Evolutionary conservation across 1,284 basidiomycete species (phyloP).

Genomic region (Volvariella volvacea): DNA sequence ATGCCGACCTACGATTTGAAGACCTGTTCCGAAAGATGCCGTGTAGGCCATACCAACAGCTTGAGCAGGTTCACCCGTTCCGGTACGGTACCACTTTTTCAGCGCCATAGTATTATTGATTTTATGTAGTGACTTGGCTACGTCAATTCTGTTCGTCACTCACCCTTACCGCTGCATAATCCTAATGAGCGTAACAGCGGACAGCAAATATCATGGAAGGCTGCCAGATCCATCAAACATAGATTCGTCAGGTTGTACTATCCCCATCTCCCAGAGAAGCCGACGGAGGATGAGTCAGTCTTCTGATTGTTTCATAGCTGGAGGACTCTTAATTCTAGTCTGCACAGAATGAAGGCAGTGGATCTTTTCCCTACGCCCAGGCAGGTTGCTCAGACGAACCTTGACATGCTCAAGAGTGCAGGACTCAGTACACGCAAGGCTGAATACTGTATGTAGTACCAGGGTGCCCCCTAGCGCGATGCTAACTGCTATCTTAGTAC

Average conservation of each 20-base stretch:
- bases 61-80: slow-evolving; percentile 72
- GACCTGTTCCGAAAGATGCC: slow-evolving; percentile 57
- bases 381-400: slow-evolving; percentile 56
- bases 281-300: slow-evolving; percentile 33
- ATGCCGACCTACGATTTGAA: slow-evolving; percentile 65
- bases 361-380: slow-evolving; percentile 64
- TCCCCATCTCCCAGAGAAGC: slow-evolving; percentile 63
- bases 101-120: too few species aligned
- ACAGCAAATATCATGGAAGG: slow-evolving; percentile 90
- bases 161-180: slow-evolving; percentile 1
- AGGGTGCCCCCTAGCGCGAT: background rate
- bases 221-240: slow-evolving; percentile 82
- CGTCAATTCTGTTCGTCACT: slow-evolving; percentile 52
- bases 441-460: slow-evolving; percentile 66
- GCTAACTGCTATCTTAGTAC: slow-evolving; percentile 45
- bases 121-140: slow-evolving; percentile 49
- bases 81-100: slow-evolving; percentile 42
- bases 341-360: too few species aligned
- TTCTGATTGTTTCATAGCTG: background rate
- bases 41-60: slow-evolving; percentile 71
- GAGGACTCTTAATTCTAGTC: too few species aligned
- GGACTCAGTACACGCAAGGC: slow-evolving; percentile 79
- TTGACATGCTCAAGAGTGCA: slow-evolving; percentile 56
- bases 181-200: slow-evolving; percentile 42
- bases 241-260: slow-evolving; percentile 76